Conservation (phyloP, 345 rosid genomes). For the Euphorbia tirucalli region DNA sequence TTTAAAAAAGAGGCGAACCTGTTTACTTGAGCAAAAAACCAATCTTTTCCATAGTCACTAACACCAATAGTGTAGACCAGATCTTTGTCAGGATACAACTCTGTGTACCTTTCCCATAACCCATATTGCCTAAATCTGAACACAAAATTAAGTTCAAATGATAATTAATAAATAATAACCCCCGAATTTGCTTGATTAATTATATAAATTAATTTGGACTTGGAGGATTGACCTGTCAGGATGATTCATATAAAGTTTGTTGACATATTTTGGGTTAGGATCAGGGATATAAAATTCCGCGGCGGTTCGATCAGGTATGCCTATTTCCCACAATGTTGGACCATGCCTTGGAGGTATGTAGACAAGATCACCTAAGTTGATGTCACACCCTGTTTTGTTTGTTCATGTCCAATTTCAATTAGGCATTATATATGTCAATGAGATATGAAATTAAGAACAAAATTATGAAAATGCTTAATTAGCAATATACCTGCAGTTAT, state of each 20-base stretch:
- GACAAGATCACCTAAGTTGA: constrained; percentile 56
- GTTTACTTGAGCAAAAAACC: constrained; percentile 78
- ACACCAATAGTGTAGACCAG: constrained; percentile 59
- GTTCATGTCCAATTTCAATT: too few species aligned
- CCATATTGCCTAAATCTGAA: constrained; percentile 82
- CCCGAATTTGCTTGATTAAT: too few species aligned
- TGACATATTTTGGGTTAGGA: constrained; percentile 63
- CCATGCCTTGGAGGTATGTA: constrained; percentile 85
- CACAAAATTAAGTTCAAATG: too few species aligned
- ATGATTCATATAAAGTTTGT: constrained; percentile 55
- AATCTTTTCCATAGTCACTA: constrained; percentile 67
- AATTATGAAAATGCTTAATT: too few species aligned
- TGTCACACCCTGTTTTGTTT: constrained; percentile 55
- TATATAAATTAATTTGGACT: background rate
- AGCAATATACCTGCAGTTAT: constrained; percentile 52
- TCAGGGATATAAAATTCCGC: constrained; percentile 78
- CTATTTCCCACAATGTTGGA: constrained; percentile 91
- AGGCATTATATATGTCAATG: too few species aligned
- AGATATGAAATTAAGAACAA: background rate
- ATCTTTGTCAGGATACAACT: constrained; percentile 63
- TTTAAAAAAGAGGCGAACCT: too few species aligned
- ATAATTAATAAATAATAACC: too few species aligned
- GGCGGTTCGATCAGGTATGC: constrained; percentile 79
- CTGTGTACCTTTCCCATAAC: constrained; percentile 81
- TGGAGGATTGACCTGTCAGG: constrained; percentile 54